Evolutionary conservation across 441 rosid species (phyloP).

Genomic region (Pelargonium citronellum): DNA sequence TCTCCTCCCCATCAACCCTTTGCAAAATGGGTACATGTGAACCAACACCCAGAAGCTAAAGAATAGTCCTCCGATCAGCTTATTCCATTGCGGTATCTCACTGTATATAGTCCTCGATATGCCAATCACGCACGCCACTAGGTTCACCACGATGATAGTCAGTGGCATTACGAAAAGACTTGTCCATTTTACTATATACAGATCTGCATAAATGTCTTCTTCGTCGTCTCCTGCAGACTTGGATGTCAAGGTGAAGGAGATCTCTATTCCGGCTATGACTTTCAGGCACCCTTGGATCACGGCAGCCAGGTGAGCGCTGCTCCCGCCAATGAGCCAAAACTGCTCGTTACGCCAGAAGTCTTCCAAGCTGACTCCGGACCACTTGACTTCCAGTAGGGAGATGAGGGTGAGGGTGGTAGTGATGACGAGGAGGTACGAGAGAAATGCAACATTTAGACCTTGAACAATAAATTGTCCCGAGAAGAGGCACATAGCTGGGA

Average conservation of each 20-base stretch:
- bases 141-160: slow-evolving; percentile 50
- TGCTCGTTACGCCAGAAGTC: slow-evolving; percentile 79
- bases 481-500: slow-evolving; percentile 60
- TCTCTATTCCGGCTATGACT: slow-evolving; percentile 63
- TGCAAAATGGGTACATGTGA: slow-evolving; percentile 61
- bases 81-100: slow-evolving; percentile 59
- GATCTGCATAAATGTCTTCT: slow-evolving; percentile 56
- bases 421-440: slow-evolving; percentile 48
- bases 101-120: slow-evolving; percentile 54
- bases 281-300: slow-evolving; percentile 57
- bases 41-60: slow-evolving; percentile 72
- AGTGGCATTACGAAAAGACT: slow-evolving; percentile 61
- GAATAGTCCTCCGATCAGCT: slow-evolving; percentile 60
- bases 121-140: slow-evolving; percentile 51
- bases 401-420: slow-evolving; percentile 51
- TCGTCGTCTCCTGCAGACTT: slow-evolving; percentile 53
- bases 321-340: slow-evolving; percentile 70
- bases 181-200: slow-evolving; percentile 46
- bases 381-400: slow-evolving; percentile 58
- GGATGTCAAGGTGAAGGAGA: slow-evolving; percentile 61
- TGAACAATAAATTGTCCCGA: slow-evolving; percentile 65
- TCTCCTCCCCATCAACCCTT: slow-evolving; percentile 65
- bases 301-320: slow-evolving; percentile 71
- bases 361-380: slow-evolving; percentile 64
- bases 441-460: slow-evolving; percentile 42